A percentile compares a stretch with the other conserved stretches of the same genome.
These are phyloP conservation scores for Xylaria sp. DNA, from an alignment of 2,329 filamentous ascomycete genomes.

Conservation along the genomic window DNA sequence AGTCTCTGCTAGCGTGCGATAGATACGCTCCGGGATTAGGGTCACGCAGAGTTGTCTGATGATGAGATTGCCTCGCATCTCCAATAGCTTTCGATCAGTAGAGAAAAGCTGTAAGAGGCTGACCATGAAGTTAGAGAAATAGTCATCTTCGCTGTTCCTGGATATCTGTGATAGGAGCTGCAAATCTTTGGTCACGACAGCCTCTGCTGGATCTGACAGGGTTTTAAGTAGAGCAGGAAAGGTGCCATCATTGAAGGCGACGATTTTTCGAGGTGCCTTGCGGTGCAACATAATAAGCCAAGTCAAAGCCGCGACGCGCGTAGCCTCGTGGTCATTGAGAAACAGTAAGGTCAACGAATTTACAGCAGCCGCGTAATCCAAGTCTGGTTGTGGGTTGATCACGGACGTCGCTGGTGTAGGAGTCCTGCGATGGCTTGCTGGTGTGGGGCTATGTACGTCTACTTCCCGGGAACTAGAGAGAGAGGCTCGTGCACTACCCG, in stretches of 20 bases:
- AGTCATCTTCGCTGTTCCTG: slow-evolving; percentile 94
- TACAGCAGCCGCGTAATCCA: slow-evolving; percentile 97
- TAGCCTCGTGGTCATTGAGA: slow-evolving; percentile 96
- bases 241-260: slow-evolving; percentile 96
- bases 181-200: slow-evolving; percentile 93
- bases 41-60: slow-evolving; percentile 95
- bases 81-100: slow-evolving; percentile 89
- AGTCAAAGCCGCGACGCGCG: slow-evolving; percentile 89
- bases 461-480: slow-evolving; percentile 65
- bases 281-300: slow-evolving; percentile 99
- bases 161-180: slow-evolving; percentile 96
- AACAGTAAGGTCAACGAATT: slow-evolving; percentile 93
- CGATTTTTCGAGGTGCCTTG: slow-evolving; percentile 91
- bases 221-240: slow-evolving; percentile 97
- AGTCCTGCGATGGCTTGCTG: slow-evolving; percentile 60
- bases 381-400: slow-evolving; percentile 68
- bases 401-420: slow-evolving; percentile 57
- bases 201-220: slow-evolving; percentile 92
- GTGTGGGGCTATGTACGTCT: slow-evolving; percentile 64
- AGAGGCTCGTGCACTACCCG: slow-evolving; percentile 63
- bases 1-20: slow-evolving; percentile 93
- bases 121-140: slow-evolving; percentile 98
- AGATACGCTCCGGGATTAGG: slow-evolving; percentile 93
- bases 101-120: slow-evolving; percentile 95
- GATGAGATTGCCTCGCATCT: slow-evolving; percentile 94